A percentile compares a stretch with the other conserved stretches of the same genome.
Evolutionary conservation across 2,329 filamentous ascomycete species (phyloP).

Genomic region (Neobulgaria alba): DNA sequence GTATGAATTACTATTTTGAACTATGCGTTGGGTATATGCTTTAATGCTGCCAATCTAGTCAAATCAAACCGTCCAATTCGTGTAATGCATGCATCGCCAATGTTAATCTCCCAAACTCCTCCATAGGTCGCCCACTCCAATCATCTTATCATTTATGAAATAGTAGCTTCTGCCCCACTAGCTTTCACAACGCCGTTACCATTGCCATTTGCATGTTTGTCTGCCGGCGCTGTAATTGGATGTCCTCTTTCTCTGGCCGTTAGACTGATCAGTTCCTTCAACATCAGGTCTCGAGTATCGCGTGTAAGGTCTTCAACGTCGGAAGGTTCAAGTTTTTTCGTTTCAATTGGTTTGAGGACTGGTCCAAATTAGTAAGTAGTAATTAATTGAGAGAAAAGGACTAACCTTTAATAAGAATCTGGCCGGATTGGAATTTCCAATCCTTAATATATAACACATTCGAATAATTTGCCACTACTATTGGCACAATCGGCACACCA

Average conservation of each 20-base stretch:
- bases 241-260: slow-evolving; percentile 42
- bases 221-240: slow-evolving; percentile 22
- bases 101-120: too few relatives aligned
- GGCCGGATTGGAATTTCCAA: slow-evolving; percentile 57
- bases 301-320: slow-evolving; percentile 70
- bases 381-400: slow-evolving; percentile 17
- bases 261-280: slow-evolving; percentile 51
- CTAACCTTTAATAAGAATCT: slow-evolving; percentile 66
- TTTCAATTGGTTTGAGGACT: slow-evolving; percentile 78
- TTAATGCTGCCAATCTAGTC: too few relatives aligned
- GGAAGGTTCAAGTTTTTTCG: slow-evolving; percentile 59
- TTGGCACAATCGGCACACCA: slow-evolving; percentile 83
- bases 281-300: slow-evolving; percentile 66
- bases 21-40: too few relatives aligned
- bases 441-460: slow-evolving; percentile 59
- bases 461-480: slow-evolving; percentile 73
- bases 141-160: slow-evolving; percentile 5
- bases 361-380: slow-evolving; percentile 7
- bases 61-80: too few relatives aligned
- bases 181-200: slow-evolving; percentile 22
- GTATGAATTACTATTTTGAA: too few relatives aligned
- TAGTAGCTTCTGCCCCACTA: slow-evolving; percentile 20
- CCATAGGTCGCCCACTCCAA: too few relatives aligned
- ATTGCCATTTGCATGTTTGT: slow-evolving; percentile 9
- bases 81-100: too few relatives aligned